Base-by-base conservation (phyloP, 2,329 filamentous ascomycete genomes). In the Hirsutella minnesotensis region DNA sequence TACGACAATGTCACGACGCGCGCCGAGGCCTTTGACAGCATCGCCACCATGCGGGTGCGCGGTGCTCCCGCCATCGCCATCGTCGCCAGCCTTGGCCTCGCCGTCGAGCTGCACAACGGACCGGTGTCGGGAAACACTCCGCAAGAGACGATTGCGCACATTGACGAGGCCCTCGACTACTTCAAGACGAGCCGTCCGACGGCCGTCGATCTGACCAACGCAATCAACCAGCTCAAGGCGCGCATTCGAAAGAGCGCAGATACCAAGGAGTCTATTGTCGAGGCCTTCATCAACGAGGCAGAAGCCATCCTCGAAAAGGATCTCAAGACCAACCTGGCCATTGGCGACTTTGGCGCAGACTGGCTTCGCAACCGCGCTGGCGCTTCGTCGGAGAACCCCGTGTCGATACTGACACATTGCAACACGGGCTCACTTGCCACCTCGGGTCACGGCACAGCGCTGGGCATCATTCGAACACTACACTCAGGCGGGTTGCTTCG, bases 361-460 rank as follows among this genome's bases (percentile, higher is more conserved):
- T 98, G 92, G 86, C 81, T 98, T 29, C 64, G 78, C 44, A 65
- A 72, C 34, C 77, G 86, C 56, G 68, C 63, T 18, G 59, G 63
- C 51, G 62, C 72, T 58, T 58, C 70, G 34, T 39, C 64, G 49
- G 60, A 72, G 49, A 55, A 70, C 58, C 51, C 60, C 43, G 53
- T 95, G 39, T 86, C 86, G n/a, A 82, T 98, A 36, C 67, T 98
- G 51, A 98, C 92, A 10, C 94, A 98, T 64, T 98, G 92, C 72
- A 98, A 98, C 63, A 98, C 92, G 19, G 92, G 92, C 22, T 95
- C 90, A 18, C 79, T 98, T 29, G 92, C 92, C 21, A 98, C 92
- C 2, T 94, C 92, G 15, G 92, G 92, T n/a, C 94, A 96, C 58
- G 92, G 92, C 41, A 98, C 92, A 10, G 92, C 92, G 0, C 72